Evolutionary conservation across 768 basidiomycete species (phyloP), one percentile per base, ranked within the genome.

Genomic region (Amanita polypyramis): DNA sequence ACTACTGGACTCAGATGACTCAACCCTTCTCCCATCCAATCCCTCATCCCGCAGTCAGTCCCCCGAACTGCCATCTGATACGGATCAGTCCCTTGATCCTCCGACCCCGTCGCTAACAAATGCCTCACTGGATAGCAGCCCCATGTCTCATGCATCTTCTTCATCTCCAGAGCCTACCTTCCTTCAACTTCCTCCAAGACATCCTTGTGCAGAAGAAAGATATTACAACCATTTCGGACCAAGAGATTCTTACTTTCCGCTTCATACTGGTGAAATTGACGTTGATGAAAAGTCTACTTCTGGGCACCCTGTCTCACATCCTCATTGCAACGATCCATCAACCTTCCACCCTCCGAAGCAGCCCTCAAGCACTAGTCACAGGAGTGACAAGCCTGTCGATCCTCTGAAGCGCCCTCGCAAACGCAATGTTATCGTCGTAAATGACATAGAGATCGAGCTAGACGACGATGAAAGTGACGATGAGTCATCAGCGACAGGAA

Each of bases 361-460:
- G 12, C 14, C 34, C 4, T 12, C 23, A 17, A 19, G 10, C 19
- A 0, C 33, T 23, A 19, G 14, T 11, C 19, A 40, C 19, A 10
- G 17, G 34, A 40, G 37, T 21, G 40, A 54, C n/a, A 42, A 47
- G 27, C 29, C 19, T 11, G 21, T 47, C 12, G 32, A 43, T 10
- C 43, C 42, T 38, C 30, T 21, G 41, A 43, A 46, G 47, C 32
- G n/a, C 35, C 15, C 23, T n/a, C 53, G 54, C 52, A 62, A 62
- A 54, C 50, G 58, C 52, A 65, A 63, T 44, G 61, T 68, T 30
- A 70, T 70, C 20, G 54, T 65, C 25, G 61, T 70, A 8, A 70
- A 70, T 55, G 67, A 61, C 50, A 62, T 69, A 32, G 65, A 68
- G 54, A 66, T 70, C 25, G 65, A 68, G 15, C 43, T 70, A 37